These are phyloP conservation scores for Ligustrum vulgare DNA, from an alignment of 257 asterid genomes.

Conservation along the genomic window DNA sequence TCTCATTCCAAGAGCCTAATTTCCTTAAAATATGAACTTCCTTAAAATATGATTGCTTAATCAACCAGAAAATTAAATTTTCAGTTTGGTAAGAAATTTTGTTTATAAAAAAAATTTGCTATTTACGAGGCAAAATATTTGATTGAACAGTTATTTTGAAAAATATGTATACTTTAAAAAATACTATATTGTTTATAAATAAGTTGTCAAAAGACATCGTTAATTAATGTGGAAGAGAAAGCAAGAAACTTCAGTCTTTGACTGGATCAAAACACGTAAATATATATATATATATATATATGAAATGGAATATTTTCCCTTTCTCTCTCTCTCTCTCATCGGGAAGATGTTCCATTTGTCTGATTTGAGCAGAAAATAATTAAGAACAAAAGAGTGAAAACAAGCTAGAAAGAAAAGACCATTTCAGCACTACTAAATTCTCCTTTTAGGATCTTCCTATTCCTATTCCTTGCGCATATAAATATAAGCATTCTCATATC, in stretches of 20 bases:
- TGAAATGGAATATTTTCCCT: background rate
- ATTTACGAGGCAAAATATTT: too few relatives aligned
- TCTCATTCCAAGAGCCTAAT: background rate
- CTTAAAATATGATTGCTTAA: too few relatives aligned
- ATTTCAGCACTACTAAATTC: background rate
- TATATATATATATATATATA: too few relatives aligned
- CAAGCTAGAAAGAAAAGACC: constrained; percentile 27
- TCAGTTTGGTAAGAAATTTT: too few relatives aligned
- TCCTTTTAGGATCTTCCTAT: constrained; percentile 2
- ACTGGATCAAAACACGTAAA: constrained; percentile 14
- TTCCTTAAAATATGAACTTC: too few relatives aligned
- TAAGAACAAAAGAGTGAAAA: constrained; percentile 17
- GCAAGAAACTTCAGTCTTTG: constrained; percentile 19
- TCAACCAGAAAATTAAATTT: background rate
- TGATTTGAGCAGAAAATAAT: background rate
- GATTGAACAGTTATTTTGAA: too few relatives aligned
- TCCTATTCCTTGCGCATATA: constrained; percentile 21
- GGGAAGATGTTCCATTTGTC: constrained; percentile 23
- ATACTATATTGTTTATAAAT: too few relatives aligned
- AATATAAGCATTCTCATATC: constrained; percentile 24
- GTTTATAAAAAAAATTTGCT: too few relatives aligned
- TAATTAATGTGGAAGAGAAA: too few relatives aligned
- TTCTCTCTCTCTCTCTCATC: background rate
- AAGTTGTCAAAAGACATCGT: too few relatives aligned
- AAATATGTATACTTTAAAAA: too few relatives aligned